Base-by-base conservation (phyloP, 2,329 filamentous ascomycete species). In the Lasiodiplodia theobromae region DNA sequence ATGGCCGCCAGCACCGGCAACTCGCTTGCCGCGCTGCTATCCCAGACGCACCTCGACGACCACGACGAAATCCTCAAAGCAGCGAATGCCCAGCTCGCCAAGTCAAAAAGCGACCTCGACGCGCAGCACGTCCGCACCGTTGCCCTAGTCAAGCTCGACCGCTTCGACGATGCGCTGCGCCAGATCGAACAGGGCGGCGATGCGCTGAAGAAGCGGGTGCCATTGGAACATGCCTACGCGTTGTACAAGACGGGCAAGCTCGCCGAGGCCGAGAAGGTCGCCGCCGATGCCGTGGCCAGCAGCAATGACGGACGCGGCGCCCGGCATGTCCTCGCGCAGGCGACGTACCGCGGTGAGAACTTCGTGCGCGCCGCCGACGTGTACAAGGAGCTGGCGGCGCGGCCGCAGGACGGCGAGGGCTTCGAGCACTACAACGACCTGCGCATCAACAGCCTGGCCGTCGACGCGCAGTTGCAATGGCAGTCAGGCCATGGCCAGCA, bases 91-190 rank as follows among this genome's bases (percentile, higher is more conserved):
- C 80, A 82, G 0, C 81, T 90, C 57, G 85, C 87, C 75, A 85
- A 86, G 69, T 86, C 84, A n/a, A 90, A 89, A 75, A 78, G 78
- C 66, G 86, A 90, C 72, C 69, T 83, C 31, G 82, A 87, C 51
- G 89, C 90, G 66, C 89, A 91, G 47, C 89, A 91, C 77, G 90
- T 89, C 44, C 90, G 91, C 70, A 86, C 91, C 16, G 86, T 95
- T 54, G 92, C 92, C 25, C 86, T 96, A 23, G 84, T 96, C 71
- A 93, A 94, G 77, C 87, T 96, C 73, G 93, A 96, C 79, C 91
- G 92, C 69, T 96, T 91, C 78, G 88, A 92, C 68, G 92, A 96
- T 78, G 92, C 91, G 56, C 82, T 93, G 58, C 88, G 88, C 69
- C 86, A 88, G 67, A 86, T 95, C 69, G 86, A 89, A 69, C 87